Evolutionary conservation across 1,284 basidiomycete genomes (phyloP).

Genomic region (Acaromyces ingoldii): DNA sequence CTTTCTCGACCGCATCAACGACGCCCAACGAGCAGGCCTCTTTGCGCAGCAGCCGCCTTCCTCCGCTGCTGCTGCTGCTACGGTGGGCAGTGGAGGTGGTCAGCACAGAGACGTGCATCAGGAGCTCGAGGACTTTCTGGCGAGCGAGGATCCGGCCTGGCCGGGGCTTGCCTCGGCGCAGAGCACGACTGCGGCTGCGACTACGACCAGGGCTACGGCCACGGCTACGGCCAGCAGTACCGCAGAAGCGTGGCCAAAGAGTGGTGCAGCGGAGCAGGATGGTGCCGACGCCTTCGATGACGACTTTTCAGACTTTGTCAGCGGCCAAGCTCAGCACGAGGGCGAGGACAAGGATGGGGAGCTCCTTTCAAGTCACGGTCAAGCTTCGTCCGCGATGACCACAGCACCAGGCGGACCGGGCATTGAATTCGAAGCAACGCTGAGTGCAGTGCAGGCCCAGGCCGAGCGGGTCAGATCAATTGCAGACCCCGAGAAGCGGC

Average conservation of each 20-base stretch:
- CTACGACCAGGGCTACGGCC: not conserved
- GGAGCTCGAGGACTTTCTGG: conserved; percentile 6
- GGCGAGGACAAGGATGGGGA: too few species aligned
- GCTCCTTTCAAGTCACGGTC: too few species aligned
- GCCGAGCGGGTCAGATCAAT: conserved; percentile 1
- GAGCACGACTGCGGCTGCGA: not conserved
- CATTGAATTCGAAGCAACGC: conserved; percentile 4
- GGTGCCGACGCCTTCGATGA: conserved; percentile 6
- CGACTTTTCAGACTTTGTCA: conserved; percentile 11
- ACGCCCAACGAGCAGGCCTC: not conserved
- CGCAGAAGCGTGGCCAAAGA: not conserved
- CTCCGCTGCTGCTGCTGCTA: not conserved
- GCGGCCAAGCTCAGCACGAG: not conserved
- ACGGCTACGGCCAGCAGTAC: not conserved
- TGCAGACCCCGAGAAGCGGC: not conserved
- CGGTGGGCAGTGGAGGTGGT: not conserved
- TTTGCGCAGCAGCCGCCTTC: not conserved
- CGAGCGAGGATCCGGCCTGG: conserved; percentile 4
- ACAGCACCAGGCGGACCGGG: too few species aligned
- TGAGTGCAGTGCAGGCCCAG: not conserved
- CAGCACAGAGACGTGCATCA: not conserved
- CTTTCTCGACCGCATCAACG: conserved; percentile 9
- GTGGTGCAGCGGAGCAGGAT: not conserved
- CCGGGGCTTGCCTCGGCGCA: not conserved
- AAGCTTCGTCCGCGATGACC: too few species aligned